Conservation (phyloP, 148 eudicot species). For the Limonium bicolor region DNA sequence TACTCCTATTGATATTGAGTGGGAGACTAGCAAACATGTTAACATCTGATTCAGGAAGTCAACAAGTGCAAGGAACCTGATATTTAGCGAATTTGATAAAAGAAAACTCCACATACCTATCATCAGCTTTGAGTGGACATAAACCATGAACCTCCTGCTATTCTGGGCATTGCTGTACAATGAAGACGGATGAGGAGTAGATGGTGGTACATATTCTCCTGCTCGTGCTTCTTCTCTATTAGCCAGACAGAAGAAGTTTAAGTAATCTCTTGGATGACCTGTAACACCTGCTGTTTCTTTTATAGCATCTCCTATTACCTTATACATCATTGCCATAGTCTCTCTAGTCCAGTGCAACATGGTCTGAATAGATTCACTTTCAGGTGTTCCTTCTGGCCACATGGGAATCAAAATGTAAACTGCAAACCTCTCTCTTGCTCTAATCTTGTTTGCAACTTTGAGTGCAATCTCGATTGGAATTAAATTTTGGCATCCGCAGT, state of each 20-base stretch:
- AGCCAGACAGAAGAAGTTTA: slow-evolving; percentile 89
- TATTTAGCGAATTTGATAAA: neutral
- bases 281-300: slow-evolving; percentile 33
- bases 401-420: slow-evolving; percentile 76
- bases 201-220: slow-evolving; percentile 62
- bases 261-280: slow-evolving; percentile 67
- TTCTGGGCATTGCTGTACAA: slow-evolving; percentile 67
- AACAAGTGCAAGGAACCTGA: neutral
- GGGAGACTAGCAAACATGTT: too few species aligned
- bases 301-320: slow-evolving; percentile 53
- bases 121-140: slow-evolving; percentile 95
- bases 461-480: slow-evolving; percentile 87
- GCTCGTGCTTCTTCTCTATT: slow-evolving; percentile 49
- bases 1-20: too few species aligned
- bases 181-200: slow-evolving; percentile 55
- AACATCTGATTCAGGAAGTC: too few species aligned
- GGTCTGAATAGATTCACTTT: slow-evolving; percentile 65
- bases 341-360: slow-evolving; percentile 82
- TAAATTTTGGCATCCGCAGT: slow-evolving; percentile 65
- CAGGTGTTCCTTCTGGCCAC: slow-evolving; percentile 97
- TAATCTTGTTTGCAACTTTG: slow-evolving; percentile 57
- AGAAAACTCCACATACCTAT: slow-evolving; percentile 36
- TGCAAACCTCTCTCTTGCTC: slow-evolving; percentile 61
- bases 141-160: slow-evolving; percentile 80
- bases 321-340: slow-evolving; percentile 86